phyloP scores from a whole-genome alignment of 1,284 basidiomycete genomes.

The Cutaneotrichosporon mucoides region DNA sequence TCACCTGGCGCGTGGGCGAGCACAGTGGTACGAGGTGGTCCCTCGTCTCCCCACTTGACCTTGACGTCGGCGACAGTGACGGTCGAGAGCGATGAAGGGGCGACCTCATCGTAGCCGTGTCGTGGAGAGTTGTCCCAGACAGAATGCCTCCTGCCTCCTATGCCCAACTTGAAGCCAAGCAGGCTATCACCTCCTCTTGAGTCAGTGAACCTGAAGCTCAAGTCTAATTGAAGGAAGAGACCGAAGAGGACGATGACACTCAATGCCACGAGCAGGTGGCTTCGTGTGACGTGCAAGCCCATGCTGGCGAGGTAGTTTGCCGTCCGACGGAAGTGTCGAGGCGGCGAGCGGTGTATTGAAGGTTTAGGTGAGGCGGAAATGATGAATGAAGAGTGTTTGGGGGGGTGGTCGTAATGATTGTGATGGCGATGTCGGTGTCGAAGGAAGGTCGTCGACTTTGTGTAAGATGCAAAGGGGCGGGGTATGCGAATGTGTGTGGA shows the following conservation, averaged over 20 bases:
- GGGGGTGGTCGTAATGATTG: no score
- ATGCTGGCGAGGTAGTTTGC: constrained; percentile 2
- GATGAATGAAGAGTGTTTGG: background rate
- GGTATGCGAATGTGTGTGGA: no score
- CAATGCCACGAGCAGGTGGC: constrained; percentile 45
- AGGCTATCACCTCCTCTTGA: constrained; percentile 28
- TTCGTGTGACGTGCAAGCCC: constrained; percentile 39
- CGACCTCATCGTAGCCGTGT: background rate
- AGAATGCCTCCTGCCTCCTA: constrained; percentile 20
- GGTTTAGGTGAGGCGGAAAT: background rate
- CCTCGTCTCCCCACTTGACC: constrained; percentile 41
- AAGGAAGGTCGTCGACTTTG: no score
- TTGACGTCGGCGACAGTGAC: constrained; percentile 28
- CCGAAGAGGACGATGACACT: constrained; percentile 36
- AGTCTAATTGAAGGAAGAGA: constrained; percentile 44
- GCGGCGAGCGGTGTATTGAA: background rate
- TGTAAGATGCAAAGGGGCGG: no score
- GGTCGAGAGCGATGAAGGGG: background rate
- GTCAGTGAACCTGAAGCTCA: constrained; percentile 37
- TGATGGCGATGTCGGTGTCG: no score
- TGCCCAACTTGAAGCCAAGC: constrained; percentile 34
- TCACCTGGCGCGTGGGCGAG: constrained; percentile 48
- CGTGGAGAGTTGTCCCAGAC: background rate
- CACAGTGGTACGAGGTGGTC: constrained; percentile 36
- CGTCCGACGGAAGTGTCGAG: constrained; percentile 2